phyloP scores from a whole-genome alignment of 2,329 filamentous ascomycete genomes.

The Colletotrichum echinochloae region DNA sequence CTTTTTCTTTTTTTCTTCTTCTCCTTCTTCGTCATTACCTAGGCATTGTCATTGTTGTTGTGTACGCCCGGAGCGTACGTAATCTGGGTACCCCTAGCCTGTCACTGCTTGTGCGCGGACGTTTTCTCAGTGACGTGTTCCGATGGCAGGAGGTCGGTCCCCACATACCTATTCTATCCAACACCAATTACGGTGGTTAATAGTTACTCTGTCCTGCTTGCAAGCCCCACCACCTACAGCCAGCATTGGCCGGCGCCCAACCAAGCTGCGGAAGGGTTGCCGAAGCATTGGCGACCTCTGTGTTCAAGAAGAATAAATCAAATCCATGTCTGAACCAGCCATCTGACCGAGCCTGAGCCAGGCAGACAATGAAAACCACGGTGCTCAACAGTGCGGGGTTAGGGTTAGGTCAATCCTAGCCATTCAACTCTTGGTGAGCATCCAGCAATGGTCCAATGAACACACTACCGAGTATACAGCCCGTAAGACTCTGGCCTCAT shows the following conservation, averaged over 20 bases:
- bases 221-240: neutral
- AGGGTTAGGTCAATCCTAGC: neutral
- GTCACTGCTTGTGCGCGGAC: neutral
- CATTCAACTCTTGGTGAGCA: slow-evolving; percentile 1
- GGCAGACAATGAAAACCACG: neutral
- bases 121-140: slow-evolving; percentile 22
- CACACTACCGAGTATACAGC: neutral
- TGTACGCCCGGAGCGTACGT: neutral
- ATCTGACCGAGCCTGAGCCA: slow-evolving; percentile 21
- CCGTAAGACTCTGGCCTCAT: slow-evolving; percentile 9
- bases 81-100: neutral
- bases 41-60: neutral
- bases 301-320: neutral
- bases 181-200: too few species aligned
- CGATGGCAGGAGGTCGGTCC: slow-evolving; percentile 1
- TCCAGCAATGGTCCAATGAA: neutral
- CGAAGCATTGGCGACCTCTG: slow-evolving; percentile 26
- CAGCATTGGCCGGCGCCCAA: slow-evolving; percentile 27
- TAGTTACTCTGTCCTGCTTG: neutral
- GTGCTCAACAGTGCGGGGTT: slow-evolving; percentile 2
- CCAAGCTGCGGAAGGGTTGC: slow-evolving; percentile 35
- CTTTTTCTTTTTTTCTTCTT: too few species aligned
- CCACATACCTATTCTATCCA: slow-evolving; percentile 6
- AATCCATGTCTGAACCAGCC: slow-evolving; percentile 5
- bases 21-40: neutral